phyloP scores from a whole-genome alignment of 78 protist species.

The Capsaspora owczarzaki region DNA sequence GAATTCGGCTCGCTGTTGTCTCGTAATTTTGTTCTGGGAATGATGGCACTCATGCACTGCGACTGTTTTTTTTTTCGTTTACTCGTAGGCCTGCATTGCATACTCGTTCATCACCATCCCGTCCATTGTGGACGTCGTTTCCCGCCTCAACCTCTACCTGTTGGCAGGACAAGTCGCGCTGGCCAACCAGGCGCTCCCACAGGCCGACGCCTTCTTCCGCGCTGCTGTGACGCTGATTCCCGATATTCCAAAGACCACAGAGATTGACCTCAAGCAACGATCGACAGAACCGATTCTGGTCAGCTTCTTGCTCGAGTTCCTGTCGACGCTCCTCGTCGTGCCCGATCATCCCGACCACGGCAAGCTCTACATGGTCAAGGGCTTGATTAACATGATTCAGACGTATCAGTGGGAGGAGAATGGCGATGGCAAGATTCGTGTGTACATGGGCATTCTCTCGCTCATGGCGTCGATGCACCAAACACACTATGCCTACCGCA shows the following conservation, averaged over 20 bases:
- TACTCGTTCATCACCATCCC: slow-evolving; percentile 74
- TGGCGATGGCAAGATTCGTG: background rate
- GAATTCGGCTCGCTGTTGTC: background rate
- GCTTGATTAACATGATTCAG: slow-evolving; percentile 39
- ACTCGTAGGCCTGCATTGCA: slow-evolving; percentile 41
- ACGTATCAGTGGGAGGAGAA: slow-evolving; percentile 4
- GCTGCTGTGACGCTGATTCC: slow-evolving; percentile 58
- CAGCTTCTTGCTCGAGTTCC: background rate
- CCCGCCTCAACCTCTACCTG: slow-evolving; percentile 49
- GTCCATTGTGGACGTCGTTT: slow-evolving; percentile 51
- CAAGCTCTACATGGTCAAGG: slow-evolving; percentile 59
- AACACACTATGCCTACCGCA: background rate
- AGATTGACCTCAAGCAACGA: slow-evolving; percentile 1
- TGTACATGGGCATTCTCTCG: background rate
- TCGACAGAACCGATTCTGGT: slow-evolving; percentile 47
- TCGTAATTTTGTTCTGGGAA: background rate
- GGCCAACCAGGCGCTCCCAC: slow-evolving; percentile 58
- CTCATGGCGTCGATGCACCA: background rate
- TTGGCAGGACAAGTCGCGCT: slow-evolving; percentile 37
- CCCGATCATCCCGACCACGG: slow-evolving; percentile 83
- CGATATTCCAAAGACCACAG: slow-evolving; percentile 31
- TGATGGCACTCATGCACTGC: background rate
- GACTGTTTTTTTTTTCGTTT: background rate
- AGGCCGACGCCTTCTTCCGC: slow-evolving; percentile 67
- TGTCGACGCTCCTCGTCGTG: slow-evolving; percentile 38